Conservation (phyloP, 2,329 filamentous ascomycete genomes). For the Diaporthe vaccinii region DNA sequence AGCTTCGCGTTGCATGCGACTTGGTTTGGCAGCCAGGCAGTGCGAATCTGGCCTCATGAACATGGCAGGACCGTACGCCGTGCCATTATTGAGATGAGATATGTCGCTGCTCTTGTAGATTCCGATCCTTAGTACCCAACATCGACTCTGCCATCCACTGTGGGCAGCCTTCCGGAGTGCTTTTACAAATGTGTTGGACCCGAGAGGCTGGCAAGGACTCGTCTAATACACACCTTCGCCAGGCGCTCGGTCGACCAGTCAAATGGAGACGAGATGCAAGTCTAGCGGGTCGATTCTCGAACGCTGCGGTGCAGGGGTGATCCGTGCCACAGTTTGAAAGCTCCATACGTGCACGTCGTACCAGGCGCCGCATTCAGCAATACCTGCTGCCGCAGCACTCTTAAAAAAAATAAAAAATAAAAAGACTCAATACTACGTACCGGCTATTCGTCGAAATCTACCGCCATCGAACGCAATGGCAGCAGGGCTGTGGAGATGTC, state of each 20-base stretch:
- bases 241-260: constrained; percentile 21
- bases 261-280: constrained; percentile 31
- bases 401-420: no score
- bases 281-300: constrained; percentile 21
- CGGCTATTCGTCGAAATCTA: neutral
- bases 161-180: neutral
- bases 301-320: constrained; percentile 33
- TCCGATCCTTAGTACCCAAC: neutral
- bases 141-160: neutral
- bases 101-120: neutral
- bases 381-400: neutral
- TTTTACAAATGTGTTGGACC: constrained; percentile 33
- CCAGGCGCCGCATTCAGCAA: constrained; percentile 5
- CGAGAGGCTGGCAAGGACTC: constrained; percentile 34
- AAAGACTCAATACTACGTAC: neutral
- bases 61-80: neutral
- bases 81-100: neutral
- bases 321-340: constrained; percentile 30
- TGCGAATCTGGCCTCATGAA: neutral
- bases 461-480: neutral
- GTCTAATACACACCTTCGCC: neutral
- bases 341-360: neutral
- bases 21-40: neutral
- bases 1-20: constrained; percentile 4
- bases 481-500: neutral